Base-by-base conservation (phyloP, 164 flowering plant species). In the Magnolia sinica region DNA sequence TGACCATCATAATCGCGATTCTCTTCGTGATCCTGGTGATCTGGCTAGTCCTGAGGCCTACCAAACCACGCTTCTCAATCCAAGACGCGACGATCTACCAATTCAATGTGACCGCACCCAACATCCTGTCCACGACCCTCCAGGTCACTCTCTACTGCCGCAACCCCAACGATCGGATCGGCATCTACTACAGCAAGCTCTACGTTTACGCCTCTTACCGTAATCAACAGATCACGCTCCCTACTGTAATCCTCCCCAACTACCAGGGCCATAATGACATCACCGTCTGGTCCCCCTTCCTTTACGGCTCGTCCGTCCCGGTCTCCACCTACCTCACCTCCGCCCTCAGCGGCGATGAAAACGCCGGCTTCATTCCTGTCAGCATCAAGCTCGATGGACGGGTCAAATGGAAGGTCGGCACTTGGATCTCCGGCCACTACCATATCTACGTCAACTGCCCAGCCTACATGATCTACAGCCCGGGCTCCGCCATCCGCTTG, bases 351-450 rank as follows among this genome's bases (percentile, higher is more conserved):
- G 73, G 70, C 50, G 76, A 74, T 61, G 51, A 50, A 27, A 22
- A 11, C 50, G 68, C 19, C 27, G 77, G 73, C 16, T 18, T 23
- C 27, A 7, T 24, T 64, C 10, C 64, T 55, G 10, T 74, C 73
- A 23, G 23, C 70, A 51, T 78, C 50, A 68, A 49, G 73, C 18
- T 74, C 55, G 74, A 69, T 52, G 80, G 80, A n/a, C 76, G 73
- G 50, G 27, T 78, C 29, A 52, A 74, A 45, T 78, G 80, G 80
- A 73, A 78, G 74, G 80, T 78, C 11, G 80, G 80, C 16, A 70
- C 63, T 7, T 78, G 80, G 80, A 74, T 52, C 50, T 78, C 80
- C 9, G 77, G 80, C 50, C 73, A 24, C 16, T 78, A 78, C 64
- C 73, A 69, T 45, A 2, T 78, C 77, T 8, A 63, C 31, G 80